phyloP scores from a whole-genome alignment of 331 rosid species.

The Malus hybrid region DNA sequence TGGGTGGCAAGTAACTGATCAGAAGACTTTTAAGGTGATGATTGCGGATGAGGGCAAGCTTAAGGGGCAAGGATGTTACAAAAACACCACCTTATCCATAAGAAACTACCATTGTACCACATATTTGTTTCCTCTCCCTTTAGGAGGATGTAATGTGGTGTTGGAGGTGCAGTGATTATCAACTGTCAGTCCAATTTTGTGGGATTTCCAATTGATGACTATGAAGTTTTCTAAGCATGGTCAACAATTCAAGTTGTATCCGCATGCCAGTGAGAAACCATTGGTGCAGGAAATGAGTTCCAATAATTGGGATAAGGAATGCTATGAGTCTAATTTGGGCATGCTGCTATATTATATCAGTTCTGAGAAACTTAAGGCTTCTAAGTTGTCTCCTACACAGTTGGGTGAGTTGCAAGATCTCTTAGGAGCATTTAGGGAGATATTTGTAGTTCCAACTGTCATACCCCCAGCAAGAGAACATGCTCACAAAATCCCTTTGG shows the following conservation, averaged over 20 bases:
- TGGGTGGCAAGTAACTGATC: not conserved
- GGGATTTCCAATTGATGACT: not conserved
- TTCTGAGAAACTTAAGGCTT: no score
- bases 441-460: not conserved
- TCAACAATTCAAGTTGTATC: no score
- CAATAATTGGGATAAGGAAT: no score
- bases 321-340: no score
- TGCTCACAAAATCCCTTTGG: no score
- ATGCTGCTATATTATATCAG: no score
- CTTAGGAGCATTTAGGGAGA: not conserved
- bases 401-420: not conserved
- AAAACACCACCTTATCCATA: rapidly evolving
- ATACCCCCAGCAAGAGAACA: not conserved
- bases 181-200: not conserved
- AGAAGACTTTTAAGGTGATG: no score
- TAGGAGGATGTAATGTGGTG: not conserved
- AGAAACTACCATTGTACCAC: not conserved
- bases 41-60: not conserved
- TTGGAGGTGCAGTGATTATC: not conserved
- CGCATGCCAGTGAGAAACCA: no score
- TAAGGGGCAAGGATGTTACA: not conserved
- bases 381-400: not conserved
- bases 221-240: not conserved
- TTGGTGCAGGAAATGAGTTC: no score
- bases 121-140: no score